Base-by-base conservation (phyloP, 257 asterid species). In the Scutellaria minor region DNA sequence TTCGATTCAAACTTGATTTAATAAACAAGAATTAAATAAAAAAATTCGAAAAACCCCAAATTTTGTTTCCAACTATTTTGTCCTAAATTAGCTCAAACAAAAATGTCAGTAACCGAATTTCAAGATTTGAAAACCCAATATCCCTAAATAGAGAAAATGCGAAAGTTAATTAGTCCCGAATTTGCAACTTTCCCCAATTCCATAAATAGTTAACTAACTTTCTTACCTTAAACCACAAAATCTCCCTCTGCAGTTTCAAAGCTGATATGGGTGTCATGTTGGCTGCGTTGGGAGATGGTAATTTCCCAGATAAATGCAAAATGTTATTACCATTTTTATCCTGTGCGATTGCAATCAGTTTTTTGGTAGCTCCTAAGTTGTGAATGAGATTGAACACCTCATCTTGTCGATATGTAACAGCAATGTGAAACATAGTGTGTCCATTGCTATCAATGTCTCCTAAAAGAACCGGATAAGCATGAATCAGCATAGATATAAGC, bases 401-500 rank as follows among this genome's bases (percentile, higher is more conserved):
- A 9, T 68, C 74, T 20, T 44, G 75, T 44, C 79, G 62, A 31
- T 68, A 9, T 9, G 54, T 4, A 2, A 73, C 70, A 20, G 76
- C 79, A 22, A 40, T 2, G 11, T 68, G 75, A 15, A 76, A 60
- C 41, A 61, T 60, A n/a, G 64, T 39, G 50, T 27, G 31, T 3
- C 68, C 68, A 0, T 35, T 5, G 18, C 24, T 7, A 22, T 15
- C 14, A 10, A 3, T 66, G 2, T 18, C 50, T 50, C 3, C 1
- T 50, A 1, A 14, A 37, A 79, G 68, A 68, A 74, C 39, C 0
- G 80, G 83, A 54, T 40, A 35, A 6, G 40, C 9, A 4, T 39
- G 62, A 39, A 50, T 53, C 13, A 79, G 14, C 79, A 74, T 18
- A 24, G 39, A n/a, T 46, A 79, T 61, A 22, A 79, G 58, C 62